Evolutionary conservation across 106 monocot species (phyloP).

Genomic region (Dendrobium chrysotoxum): DNA sequence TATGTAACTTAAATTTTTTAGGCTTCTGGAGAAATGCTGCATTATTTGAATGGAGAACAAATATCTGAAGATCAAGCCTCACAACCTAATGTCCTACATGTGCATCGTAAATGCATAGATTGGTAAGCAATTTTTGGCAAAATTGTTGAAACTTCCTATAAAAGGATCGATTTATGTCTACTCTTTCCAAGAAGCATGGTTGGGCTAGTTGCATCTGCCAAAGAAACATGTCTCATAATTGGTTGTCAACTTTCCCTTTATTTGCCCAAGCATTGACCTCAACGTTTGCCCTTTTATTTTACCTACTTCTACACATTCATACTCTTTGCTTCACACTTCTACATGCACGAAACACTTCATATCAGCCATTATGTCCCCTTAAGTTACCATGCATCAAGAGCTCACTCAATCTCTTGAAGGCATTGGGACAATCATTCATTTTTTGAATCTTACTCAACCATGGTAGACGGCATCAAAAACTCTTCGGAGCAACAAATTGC

Average conservation of each 20-base stretch:
- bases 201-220: neutral
- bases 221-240: neutral
- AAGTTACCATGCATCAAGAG: too few species aligned
- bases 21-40: conserved; percentile 23
- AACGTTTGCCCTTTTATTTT: neutral
- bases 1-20: conserved; percentile 5
- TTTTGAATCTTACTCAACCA: too few species aligned
- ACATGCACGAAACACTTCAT: neutral
- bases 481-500: too few species aligned
- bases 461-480: too few species aligned
- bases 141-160: neutral
- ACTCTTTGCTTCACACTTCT: neutral
- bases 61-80: conserved; percentile 7
- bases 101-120: conserved; percentile 19
- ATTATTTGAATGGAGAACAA: conserved; percentile 15
- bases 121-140: conserved; percentile 10
- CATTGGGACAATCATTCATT: too few species aligned
- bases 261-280: neutral
- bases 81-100: conserved; percentile 15
- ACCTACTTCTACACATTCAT: neutral
- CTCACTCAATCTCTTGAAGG: too few species aligned
- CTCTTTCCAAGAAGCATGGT: neutral
- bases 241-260: neutral
- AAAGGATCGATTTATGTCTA: neutral
- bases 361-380: too few species aligned